Evolutionary conservation across 2,329 filamentous ascomycete species (phyloP), one percentile per base, ranked within the genome.

Genomic region (Diaporthe eres): DNA sequence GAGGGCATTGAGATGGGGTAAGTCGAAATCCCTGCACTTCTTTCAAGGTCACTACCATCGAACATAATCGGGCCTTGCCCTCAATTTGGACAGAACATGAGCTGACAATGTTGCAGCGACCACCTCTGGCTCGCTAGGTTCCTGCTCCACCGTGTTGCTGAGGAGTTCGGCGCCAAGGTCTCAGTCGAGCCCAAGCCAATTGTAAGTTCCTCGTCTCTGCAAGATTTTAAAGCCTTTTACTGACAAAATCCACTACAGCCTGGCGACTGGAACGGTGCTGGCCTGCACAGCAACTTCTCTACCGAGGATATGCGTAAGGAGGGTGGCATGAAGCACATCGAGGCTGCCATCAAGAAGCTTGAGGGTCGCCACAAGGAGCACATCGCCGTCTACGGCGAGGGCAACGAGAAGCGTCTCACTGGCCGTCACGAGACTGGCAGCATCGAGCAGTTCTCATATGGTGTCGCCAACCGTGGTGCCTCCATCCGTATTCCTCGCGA

Each of bases 121-220:
- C 93, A 98, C 84, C 95, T 99, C 82, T 98, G 96, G 97, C 90
- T 98, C 82, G 94, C 94, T 79, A 94, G 95, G 79, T 97, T 95
- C 91, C 90, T 97, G 81, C 94, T 97, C 79, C 91, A 94, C 75
- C 75, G 96, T 80, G 94, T 98, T 77, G 94, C 96, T 72, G 97
- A 99, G 86, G 96, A 98, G 83, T 98, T 98, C 82, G 97, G 96
- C 82, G 96, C 94, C 86, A 96, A 96, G 91, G 96, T 98, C 79
- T 97, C 96, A 53, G 93, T 98, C 85, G 92, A 96, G 83, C 97
- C 97, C 84, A 99, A 99, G 92, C 96, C 96, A 79, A 96, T 98
- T 79, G 51, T 55, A 31, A 55, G 25, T 53, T 28, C 31, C 13
- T 15, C 4, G 51, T 28, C 13, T 31, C 15, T 17, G 3, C 1